phyloP scores from a whole-genome alignment of 306 rosid genomes.

The Cajanus cajan region DNA sequence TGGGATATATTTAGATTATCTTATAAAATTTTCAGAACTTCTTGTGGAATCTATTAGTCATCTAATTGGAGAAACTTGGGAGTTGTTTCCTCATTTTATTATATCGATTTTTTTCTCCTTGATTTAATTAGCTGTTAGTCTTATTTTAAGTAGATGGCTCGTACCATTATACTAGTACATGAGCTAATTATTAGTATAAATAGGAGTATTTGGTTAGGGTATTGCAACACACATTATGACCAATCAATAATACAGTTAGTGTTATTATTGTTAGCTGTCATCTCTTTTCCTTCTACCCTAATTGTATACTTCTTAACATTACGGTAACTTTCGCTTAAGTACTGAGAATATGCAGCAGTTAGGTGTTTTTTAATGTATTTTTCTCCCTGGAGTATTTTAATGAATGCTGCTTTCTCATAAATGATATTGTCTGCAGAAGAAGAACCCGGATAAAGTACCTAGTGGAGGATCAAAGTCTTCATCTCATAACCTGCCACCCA shows the following conservation, averaged over 20 bases:
- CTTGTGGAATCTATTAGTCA: not conserved
- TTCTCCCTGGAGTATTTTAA: not conserved
- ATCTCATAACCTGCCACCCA: slow-evolving; percentile 38
- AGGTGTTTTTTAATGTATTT: slow-evolving; percentile 4
- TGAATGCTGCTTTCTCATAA: slow-evolving; percentile 21
- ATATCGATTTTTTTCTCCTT: not conserved
- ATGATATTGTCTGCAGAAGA: slow-evolving; percentile 50
- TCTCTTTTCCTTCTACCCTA: not conserved
- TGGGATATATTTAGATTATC: not conserved
- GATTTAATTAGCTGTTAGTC: not conserved
- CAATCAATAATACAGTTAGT: not conserved
- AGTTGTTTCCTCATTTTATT: not conserved
- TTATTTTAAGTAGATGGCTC: not conserved
- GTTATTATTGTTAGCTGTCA: not conserved
- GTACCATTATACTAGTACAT: not conserved
- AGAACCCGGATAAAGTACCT: slow-evolving; percentile 40
- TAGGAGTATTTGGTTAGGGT: not conserved
- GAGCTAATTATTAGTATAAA: not conserved
- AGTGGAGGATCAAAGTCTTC: slow-evolving; percentile 47
- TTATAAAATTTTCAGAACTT: not conserved
- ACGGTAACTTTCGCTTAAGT: not conserved
- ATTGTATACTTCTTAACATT: not conserved
- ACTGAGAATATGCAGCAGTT: not conserved
- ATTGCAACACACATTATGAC: not conserved
- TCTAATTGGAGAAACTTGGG: not conserved